A percentile compares a stretch with the other conserved stretches of the same genome.
phyloP scores from a whole-genome alignment of 495 filamentous ascomycete species.

The Podospora comata region DNA sequence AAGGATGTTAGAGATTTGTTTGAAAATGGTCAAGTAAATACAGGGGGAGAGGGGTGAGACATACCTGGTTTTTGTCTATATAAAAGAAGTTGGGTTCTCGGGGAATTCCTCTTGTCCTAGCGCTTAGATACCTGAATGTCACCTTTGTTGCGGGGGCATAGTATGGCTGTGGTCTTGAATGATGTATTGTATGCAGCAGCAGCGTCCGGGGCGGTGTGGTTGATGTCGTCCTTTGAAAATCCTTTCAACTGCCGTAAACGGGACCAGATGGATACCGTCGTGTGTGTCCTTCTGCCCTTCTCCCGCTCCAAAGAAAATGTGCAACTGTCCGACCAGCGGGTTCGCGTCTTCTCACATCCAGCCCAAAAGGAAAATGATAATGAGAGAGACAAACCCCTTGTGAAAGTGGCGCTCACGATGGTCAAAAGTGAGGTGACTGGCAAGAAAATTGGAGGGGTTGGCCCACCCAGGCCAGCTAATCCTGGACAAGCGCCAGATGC shows the following conservation, averaged over 20 bases:
- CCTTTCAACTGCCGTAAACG: background rate
- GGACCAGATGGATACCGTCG: background rate
- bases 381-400: background rate
- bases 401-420: background rate
- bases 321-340: background rate
- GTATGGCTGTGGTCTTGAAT: background rate
- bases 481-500: background rate
- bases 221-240: background rate
- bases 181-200: background rate
- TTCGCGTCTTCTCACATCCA: background rate
- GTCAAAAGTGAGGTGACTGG: conserved; percentile 4
- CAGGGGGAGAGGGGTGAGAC: background rate
- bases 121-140: background rate
- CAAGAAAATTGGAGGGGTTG: conserved; percentile 4
- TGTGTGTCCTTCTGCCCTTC: background rate
- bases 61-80: background rate
- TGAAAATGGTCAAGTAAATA: background rate
- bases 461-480: background rate
- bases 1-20: background rate
- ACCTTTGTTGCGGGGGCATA: background rate
- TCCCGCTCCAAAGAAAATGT: background rate
- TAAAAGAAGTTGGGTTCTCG: background rate
- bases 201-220: background rate
- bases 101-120: background rate
- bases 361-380: background rate